These are phyloP conservation scores for Reutealis trisperma DNA, from an alignment of 345 rosid species.

Conservation along the genomic window DNA sequence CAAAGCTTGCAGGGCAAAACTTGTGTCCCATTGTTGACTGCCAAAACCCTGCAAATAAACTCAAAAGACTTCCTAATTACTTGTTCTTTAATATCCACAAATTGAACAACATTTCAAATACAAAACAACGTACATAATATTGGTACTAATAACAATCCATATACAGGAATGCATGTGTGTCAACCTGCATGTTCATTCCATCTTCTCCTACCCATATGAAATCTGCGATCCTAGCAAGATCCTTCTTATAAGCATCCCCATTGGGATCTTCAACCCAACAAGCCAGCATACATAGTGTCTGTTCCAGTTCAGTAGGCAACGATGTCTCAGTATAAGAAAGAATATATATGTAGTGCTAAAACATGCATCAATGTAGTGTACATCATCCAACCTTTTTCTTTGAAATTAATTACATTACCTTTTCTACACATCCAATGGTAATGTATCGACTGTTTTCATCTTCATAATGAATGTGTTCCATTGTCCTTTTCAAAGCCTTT, in stretches of 20 bases:
- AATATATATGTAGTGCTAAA: not conserved
- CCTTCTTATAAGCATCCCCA: conserved; percentile 51
- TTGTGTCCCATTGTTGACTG: conserved; percentile 61
- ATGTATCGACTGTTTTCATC: conserved; percentile 38
- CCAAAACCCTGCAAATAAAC: conserved; percentile 43
- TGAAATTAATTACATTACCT: not conserved
- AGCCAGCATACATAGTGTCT: conserved; percentile 58
- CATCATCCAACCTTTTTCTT: too few species aligned
- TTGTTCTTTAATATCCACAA: too few species aligned
- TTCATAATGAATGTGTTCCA: conserved; percentile 32
- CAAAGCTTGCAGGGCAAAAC: conserved; percentile 43
- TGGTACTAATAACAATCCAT: too few species aligned
- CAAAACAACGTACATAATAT: too few species aligned
- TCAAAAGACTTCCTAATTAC: too few species aligned
- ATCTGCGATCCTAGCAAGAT: conserved; percentile 51
- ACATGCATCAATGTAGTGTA: too few species aligned
- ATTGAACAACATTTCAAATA: too few species aligned
- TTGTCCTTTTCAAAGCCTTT: conserved; percentile 16
- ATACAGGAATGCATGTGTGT: too few species aligned
- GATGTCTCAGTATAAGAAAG: not conserved
- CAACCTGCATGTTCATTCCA: conserved; percentile 64
- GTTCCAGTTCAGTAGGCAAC: not conserved
- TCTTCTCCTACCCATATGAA: conserved; percentile 68
- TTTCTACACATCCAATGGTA: conserved; percentile 23
- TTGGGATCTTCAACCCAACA: conserved; percentile 70